These are phyloP conservation scores for Eucalyptus marginata DNA, from an alignment of 345 rosid species.

Conservation along the genomic window DNA sequence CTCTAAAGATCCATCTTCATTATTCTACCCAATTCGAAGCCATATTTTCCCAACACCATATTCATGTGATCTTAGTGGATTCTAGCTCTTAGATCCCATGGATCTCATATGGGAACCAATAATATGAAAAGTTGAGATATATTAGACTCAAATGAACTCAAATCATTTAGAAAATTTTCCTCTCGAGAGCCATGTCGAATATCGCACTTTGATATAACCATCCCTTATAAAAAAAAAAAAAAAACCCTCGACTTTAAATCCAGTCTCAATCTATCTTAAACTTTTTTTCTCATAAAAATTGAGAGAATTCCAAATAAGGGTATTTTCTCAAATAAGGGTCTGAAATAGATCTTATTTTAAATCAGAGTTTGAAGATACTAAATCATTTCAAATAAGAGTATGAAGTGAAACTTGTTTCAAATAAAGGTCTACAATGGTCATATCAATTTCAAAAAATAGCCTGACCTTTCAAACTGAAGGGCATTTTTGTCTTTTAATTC, in stretches of 20 bases:
- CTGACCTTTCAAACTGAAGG: no score
- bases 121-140: background rate
- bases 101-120: background rate
- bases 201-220: background rate
- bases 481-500: no score
- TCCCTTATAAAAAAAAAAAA: no score
- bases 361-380: rapidly evolving
- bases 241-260: no score
- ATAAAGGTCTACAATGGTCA: no score
- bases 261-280: no score
- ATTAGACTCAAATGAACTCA: background rate
- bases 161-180: background rate
- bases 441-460: no score
- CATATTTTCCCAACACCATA: no score
- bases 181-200: background rate
- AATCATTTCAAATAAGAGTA: rapidly evolving
- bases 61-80: background rate
- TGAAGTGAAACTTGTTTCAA: no score
- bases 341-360: rapidly evolving
- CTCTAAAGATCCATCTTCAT: no score
- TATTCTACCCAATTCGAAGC: no score
- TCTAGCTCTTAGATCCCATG: rapidly evolving
- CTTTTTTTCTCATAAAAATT: no score
- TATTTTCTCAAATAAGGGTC: rapidly evolving
- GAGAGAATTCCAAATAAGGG: rapidly evolving